Conservation (phyloP, 2,329 filamentous ascomycete species). For the Camillea tinctor region DNA sequence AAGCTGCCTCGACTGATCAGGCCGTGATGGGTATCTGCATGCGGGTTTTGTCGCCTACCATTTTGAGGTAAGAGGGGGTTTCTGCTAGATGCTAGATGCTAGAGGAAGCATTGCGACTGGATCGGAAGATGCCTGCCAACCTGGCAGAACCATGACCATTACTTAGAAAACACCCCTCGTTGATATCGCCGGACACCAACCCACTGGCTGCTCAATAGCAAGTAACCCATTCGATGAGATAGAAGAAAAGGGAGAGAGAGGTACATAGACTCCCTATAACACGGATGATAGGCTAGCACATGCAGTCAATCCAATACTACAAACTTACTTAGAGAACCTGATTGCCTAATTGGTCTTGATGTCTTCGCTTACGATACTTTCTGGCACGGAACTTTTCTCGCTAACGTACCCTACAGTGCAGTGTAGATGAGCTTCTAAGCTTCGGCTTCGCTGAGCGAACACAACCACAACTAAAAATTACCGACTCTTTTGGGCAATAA, state of each 20-base stretch:
- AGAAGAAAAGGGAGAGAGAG: not conserved
- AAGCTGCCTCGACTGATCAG: not conserved
- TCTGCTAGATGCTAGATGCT: too few species aligned
- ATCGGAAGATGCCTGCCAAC: not conserved
- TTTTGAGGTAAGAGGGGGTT: not conserved
- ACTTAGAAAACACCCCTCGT: not conserved
- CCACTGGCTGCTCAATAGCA: not conserved
- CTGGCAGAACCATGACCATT: not conserved
- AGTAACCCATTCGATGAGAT: not conserved
- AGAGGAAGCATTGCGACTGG: not conserved
- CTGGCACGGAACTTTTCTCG: not conserved
- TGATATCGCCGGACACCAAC: too few species aligned
- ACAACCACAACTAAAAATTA: too few species aligned
- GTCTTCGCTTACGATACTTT: not conserved
- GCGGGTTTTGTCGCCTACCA: not conserved
- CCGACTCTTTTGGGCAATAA: conserved; percentile 10
- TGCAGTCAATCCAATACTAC: not conserved
- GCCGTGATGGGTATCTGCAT: not conserved
- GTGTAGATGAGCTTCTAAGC: not conserved
- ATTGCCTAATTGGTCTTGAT: too few species aligned
- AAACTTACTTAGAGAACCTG: not conserved
- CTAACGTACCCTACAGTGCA: not conserved
- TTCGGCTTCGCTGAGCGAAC: not conserved
- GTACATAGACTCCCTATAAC: not conserved
- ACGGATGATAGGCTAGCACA: not conserved